These are phyloP conservation scores for Amphirosellinia nigrospora DNA, from an alignment of 495 filamentous ascomycete genomes.

Conservation along the genomic window DNA sequence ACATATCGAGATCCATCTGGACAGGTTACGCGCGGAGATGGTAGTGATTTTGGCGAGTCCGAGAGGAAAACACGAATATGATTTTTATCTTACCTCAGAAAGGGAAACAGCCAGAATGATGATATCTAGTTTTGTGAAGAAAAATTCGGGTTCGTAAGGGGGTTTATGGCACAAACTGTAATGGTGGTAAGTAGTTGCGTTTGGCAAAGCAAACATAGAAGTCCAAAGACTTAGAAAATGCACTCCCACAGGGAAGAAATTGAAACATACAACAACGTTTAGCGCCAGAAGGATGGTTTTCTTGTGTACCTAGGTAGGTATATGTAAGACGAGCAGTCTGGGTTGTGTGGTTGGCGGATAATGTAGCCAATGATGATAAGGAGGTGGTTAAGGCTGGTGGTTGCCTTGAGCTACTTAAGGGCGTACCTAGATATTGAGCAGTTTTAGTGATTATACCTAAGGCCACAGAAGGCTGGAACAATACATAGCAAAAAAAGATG, in stretches of 20 bases:
- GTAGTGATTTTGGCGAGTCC: not conserved
- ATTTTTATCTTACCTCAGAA: not conserved
- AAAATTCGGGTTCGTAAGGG: not conserved
- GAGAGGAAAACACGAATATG: not conserved
- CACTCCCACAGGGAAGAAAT: not conserved
- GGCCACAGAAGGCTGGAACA: not conserved
- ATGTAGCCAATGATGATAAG: not conserved
- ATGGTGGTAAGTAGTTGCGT: not conserved
- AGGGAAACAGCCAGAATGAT: not conserved
- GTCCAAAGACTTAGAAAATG: not conserved
- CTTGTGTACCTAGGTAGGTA: no score
- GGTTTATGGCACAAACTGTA: not conserved
- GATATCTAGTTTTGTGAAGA: not conserved
- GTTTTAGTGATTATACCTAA: not conserved
- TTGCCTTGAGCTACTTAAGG: not conserved
- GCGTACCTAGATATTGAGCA: not conserved
- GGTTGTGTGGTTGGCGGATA: not conserved
- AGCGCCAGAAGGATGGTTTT: not conserved
- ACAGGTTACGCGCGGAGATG: not conserved
- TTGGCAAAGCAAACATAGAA: not conserved
- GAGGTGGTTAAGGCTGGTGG: not conserved
- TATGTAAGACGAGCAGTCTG: not conserved
- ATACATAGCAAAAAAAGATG: not conserved
- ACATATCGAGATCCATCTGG: not conserved
- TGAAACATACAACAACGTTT: not conserved